These are phyloP conservation scores for Lipomyces starkeyi DNA, from an alignment of 805 yeast species.

Conservation along the genomic window DNA sequence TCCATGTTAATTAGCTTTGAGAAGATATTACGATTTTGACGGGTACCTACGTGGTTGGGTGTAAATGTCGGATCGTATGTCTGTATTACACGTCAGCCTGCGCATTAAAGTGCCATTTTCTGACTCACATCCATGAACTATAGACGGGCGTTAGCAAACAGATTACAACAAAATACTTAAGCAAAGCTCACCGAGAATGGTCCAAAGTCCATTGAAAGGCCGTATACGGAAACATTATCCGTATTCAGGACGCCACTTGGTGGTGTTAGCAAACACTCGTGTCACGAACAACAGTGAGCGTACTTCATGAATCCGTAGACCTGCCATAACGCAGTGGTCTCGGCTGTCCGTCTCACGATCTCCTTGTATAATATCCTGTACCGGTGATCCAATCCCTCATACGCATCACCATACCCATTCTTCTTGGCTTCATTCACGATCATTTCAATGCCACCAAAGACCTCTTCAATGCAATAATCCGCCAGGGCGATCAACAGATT, in stretches of 20 bases:
- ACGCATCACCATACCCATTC: conserved; percentile 36
- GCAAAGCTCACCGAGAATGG: conserved; percentile 70
- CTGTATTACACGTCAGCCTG: conserved; percentile 44
- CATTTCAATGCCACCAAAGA: conserved; percentile 53
- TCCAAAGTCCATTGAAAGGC: conserved; percentile 90
- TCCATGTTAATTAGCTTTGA: background rate
- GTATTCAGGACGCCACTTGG: conserved; percentile 83
- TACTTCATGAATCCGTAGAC: conserved; percentile 83
- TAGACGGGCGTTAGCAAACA: background rate
- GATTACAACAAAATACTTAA: conserved; percentile 59
- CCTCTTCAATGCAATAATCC: conserved; percentile 72
- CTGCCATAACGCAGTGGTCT: conserved; percentile 34
- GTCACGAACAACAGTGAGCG: background rate
- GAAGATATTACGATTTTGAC: background rate
- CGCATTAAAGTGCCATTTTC: background rate
- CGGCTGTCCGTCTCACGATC: conserved; percentile 52
- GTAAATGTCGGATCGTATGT: conserved; percentile 80
- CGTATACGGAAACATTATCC: conserved; percentile 89
- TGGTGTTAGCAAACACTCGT: background rate
- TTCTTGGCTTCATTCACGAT: conserved; percentile 40
- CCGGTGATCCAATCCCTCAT: conserved; percentile 52
- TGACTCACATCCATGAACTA: conserved; percentile 35
- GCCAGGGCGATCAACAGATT: conserved; percentile 65
- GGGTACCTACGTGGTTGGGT: conserved; percentile 64
- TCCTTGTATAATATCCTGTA: conserved; percentile 78